Evolutionary conservation across 2,329 filamentous ascomycete species (phyloP).

Genomic region (Magnaporthiopsis incrustans): DNA sequence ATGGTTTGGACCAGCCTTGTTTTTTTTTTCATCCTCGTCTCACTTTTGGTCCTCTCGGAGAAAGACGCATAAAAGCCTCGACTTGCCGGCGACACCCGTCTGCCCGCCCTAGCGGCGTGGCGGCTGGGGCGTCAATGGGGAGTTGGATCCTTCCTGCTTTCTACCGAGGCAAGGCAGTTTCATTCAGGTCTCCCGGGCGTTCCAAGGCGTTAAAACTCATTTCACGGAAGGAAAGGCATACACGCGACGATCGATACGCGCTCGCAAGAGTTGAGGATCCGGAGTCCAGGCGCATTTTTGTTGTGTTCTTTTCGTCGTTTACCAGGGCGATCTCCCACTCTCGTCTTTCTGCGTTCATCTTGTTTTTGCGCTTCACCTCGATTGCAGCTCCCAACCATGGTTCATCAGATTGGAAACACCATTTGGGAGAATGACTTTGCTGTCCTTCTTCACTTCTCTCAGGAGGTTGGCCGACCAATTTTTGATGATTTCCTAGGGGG

Average conservation of each 20-base stretch:
- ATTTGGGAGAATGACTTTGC: slow-evolving; percentile 34
- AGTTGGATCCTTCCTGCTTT: neutral
- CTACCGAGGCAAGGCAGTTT: slow-evolving; percentile 12
- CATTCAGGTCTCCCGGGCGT: slow-evolving; percentile 11
- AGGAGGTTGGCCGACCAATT: slow-evolving; percentile 41
- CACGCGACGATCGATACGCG: neutral
- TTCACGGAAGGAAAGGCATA: neutral
- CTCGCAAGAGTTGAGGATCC: slow-evolving; percentile 2
- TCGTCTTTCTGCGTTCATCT: slow-evolving; percentile 7
- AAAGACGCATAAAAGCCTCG: slow-evolving; percentile 2
- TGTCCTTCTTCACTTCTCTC: slow-evolving; percentile 37
- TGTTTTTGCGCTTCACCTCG: slow-evolving; percentile 20
- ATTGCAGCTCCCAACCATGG: slow-evolving; percentile 27
- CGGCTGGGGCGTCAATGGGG: neutral
- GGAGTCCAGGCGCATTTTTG: neutral
- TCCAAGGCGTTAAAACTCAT: neutral
- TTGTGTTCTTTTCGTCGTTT: slow-evolving; percentile 9
- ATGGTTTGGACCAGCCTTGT: slow-evolving; percentile 5
- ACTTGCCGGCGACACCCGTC: neutral
- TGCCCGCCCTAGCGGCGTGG: slow-evolving; percentile 1
- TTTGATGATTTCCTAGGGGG: slow-evolving; percentile 32
- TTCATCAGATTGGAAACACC: slow-evolving; percentile 45
- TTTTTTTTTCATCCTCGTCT: slow-evolving; percentile 1
- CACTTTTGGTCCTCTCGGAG: slow-evolving; percentile 5
- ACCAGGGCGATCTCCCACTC: slow-evolving; percentile 2